Conservation (phyloP, 2,329 filamentous ascomycete genomes). For the Fusarium marasasianum region DNA sequence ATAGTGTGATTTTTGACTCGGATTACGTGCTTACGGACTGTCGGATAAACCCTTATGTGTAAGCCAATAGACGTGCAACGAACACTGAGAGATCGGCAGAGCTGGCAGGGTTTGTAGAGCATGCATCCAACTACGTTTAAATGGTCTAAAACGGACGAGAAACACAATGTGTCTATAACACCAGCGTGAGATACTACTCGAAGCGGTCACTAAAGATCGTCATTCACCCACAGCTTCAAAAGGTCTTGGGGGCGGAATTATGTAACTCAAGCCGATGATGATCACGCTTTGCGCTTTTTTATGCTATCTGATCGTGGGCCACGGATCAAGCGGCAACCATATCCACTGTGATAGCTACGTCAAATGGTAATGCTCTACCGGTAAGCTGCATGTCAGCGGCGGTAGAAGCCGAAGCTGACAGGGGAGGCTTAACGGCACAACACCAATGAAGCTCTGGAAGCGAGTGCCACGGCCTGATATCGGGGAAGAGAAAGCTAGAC, state of each 20-base stretch:
- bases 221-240: neutral
- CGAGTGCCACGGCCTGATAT: accelerated
- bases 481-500: accelerated
- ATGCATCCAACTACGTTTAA: neutral
- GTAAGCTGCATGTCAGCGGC: neutral
- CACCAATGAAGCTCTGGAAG: too few species aligned
- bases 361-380: neutral
- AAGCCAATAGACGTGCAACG: neutral
- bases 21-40: neutral
- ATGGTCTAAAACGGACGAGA: neutral
- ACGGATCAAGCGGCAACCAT: neutral
- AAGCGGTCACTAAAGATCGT: neutral
- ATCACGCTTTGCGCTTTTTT: neutral
- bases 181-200: neutral
- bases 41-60: neutral
- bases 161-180: accelerated
- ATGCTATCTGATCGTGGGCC: too few species aligned
- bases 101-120: neutral
- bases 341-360: neutral
- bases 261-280: neutral
- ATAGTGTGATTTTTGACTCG: neutral
- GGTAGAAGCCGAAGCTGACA: neutral
- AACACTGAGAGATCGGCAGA: neutral
- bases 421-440: too few species aligned
- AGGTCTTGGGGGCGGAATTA: neutral